Percentiles rank a stretch among this genome's conserved stretches.
Evolutionary conservation across 345 rosid genomes (phyloP).

Genomic region (Laguncularia racemosa): DNA sequence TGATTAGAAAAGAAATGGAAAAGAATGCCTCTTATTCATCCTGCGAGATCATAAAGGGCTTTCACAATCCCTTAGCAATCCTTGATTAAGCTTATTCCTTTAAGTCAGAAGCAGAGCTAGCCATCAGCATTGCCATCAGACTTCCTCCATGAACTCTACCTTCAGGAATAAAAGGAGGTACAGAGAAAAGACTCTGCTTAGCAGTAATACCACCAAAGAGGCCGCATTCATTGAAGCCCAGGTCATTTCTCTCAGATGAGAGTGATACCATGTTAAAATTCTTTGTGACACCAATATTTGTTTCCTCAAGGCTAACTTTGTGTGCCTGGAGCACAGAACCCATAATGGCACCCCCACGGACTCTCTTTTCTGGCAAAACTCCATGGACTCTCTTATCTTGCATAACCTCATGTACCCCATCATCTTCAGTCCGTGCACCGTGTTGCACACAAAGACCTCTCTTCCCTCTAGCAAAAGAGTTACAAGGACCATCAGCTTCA

Average conservation of each 20-base stretch:
- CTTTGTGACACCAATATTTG: slow-evolving; percentile 45
- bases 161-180: slow-evolving; percentile 47
- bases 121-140: slow-evolving; percentile 65
- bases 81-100: not conserved
- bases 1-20: not conserved
- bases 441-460: slow-evolving; percentile 86
- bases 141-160: slow-evolving; percentile 98
- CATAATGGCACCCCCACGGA: slow-evolving; percentile 68
- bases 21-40: slow-evolving; percentile 5
- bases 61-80: not conserved
- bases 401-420: slow-evolving; percentile 29
- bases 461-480: slow-evolving; percentile 83
- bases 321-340: slow-evolving; percentile 52
- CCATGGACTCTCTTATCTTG: slow-evolving; percentile 81
- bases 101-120: slow-evolving; percentile 32
- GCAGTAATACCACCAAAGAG: slow-evolving; percentile 10
- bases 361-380: slow-evolving; percentile 74
- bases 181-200: slow-evolving; percentile 18
- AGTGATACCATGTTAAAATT: slow-evolving; percentile 16
- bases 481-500: slow-evolving; percentile 58
- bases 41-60: slow-evolving; percentile 2
- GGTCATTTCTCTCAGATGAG: slow-evolving; percentile 19
- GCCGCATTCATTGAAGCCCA: slow-evolving; percentile 33
- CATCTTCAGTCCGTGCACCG: slow-evolving; percentile 7
- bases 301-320: slow-evolving; percentile 34